Evolutionary conservation across 2,329 filamentous ascomycete species (phyloP).

Genomic region (Fusarium tjaetaba): DNA sequence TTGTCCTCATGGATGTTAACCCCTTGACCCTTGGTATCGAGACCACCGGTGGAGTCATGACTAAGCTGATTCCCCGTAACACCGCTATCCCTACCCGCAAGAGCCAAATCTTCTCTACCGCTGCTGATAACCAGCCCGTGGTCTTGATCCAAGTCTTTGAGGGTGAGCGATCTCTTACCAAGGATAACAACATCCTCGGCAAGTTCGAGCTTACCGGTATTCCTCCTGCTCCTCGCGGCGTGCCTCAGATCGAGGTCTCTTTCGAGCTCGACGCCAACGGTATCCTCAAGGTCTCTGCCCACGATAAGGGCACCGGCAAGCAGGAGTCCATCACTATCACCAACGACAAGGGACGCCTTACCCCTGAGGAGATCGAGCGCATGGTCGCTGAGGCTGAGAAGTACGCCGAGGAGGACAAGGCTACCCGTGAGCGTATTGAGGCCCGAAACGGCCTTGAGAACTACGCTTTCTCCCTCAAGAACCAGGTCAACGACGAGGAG

Average conservation of each 20-base stretch:
- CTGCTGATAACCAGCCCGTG: conserved; percentile 94
- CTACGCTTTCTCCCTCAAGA: conserved; percentile 99
- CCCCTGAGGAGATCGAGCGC: conserved; percentile 96
- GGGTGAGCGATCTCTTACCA: conserved; percentile 92
- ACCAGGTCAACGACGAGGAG: conserved; percentile 97
- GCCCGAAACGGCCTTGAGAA: conserved; percentile 97
- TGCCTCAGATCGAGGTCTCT: conserved; percentile 97
- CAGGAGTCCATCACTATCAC: conserved; percentile 97
- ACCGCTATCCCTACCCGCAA: conserved; percentile 95
- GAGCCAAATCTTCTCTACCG: conserved; percentile 97
- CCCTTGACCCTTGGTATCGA: conserved; percentile 96
- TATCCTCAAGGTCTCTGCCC: conserved; percentile 95
- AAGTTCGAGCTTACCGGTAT: conserved; percentile 99
- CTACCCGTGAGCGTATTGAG: conserved; percentile 95
- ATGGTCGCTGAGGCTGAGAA: conserved; percentile 99
- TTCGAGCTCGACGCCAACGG: conserved; percentile 99
- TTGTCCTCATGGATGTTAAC: conserved; percentile 98
- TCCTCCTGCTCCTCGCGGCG: conserved; percentile 91
- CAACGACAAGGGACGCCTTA: conserved; percentile 98
- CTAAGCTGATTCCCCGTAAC: conserved; percentile 93
- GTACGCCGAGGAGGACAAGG: conserved; percentile 99
- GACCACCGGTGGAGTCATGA: conserved; percentile 98
- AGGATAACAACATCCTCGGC: conserved; percentile 96
- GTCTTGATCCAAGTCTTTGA: conserved; percentile 96
- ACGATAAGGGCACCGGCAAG: conserved; percentile 99